These are phyloP conservation scores for Phialocephala subalpina DNA, from an alignment of 2,329 filamentous ascomycete genomes.

Conservation along the genomic window DNA sequence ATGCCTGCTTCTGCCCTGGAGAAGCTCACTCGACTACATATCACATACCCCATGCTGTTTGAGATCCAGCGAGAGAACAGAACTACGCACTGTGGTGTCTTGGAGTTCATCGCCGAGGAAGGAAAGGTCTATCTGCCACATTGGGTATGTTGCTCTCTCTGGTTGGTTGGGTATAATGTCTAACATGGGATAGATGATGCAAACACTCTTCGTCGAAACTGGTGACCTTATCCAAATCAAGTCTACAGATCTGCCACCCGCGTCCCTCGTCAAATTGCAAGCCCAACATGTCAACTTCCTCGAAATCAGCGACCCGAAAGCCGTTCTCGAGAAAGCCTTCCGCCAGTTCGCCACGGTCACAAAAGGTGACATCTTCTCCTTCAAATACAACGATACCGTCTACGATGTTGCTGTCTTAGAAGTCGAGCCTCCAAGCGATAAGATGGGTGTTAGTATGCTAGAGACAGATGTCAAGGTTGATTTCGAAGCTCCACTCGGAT, in stretches of 20 bases:
- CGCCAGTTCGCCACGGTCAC: conserved; percentile 94
- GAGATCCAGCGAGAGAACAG: conserved; percentile 78
- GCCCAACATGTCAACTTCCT: conserved; percentile 93
- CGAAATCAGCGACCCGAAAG: conserved; percentile 96
- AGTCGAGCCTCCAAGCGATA: conserved; percentile 84
- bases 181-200: conserved; percentile 76
- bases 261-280: conserved; percentile 94
- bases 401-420: conserved; percentile 95
- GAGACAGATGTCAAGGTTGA: conserved; percentile 98
- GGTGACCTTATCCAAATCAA: conserved; percentile 96
- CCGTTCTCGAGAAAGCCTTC: conserved; percentile 95
- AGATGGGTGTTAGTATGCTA: conserved; percentile 90
- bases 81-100: conserved; percentile 90
- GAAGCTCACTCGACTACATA: conserved; percentile 94
- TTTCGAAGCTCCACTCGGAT: conserved; percentile 92
- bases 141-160: conserved; percentile 69
- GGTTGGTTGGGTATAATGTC: not conserved
- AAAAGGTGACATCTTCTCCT: conserved; percentile 94
- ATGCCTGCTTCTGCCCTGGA: conserved; percentile 95
- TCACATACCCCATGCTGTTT: conserved; percentile 97
- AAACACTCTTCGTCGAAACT: conserved; percentile 85
- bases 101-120: conserved; percentile 98
- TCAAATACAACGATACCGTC: conserved; percentile 92
- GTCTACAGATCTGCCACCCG: conserved; percentile 89
- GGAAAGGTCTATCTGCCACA: conserved; percentile 95